A percentile compares a stretch with the other conserved stretches of the same genome.
These are phyloP conservation scores for Tylopilus vinaceipallidus DNA, from an alignment of 768 basidiomycete genomes.

Conservation along the genomic window DNA sequence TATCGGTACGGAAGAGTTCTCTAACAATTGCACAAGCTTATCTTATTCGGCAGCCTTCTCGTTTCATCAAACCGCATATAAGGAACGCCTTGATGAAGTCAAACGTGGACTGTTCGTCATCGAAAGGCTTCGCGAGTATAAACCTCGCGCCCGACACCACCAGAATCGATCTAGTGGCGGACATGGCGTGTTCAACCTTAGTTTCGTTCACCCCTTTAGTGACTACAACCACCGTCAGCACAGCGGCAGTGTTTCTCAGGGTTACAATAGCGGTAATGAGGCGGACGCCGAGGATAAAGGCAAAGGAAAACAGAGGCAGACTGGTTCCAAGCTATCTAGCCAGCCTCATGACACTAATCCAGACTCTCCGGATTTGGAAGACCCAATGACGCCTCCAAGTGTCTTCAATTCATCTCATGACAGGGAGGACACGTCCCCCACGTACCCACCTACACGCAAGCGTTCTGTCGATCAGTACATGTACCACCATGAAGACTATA, in stretches of 20 bases:
- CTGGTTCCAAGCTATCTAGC: not conserved
- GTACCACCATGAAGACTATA: constrained; percentile 34
- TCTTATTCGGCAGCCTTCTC: constrained; percentile 48
- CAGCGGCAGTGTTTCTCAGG: constrained; percentile 18
- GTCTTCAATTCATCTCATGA: constrained; percentile 5
- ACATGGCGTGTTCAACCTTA: constrained; percentile 41
- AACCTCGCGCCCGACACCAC: constrained; percentile 42
- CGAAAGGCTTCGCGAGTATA: constrained; percentile 65
- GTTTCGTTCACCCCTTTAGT: constrained; percentile 34
- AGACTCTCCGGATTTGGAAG: constrained; percentile 14
- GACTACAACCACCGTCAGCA: constrained; percentile 36
- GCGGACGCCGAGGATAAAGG: constrained; percentile 31
- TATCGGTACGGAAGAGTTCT: constrained; percentile 38
- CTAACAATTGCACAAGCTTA: not conserved
- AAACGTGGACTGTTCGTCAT: constrained; percentile 53
- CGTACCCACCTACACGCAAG: constrained; percentile 39
- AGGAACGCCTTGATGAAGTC: constrained; percentile 65
- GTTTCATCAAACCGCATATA: constrained; percentile 77
- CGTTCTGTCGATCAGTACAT: constrained; percentile 18
- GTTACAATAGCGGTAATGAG: constrained; percentile 31
- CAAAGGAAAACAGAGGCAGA: constrained; percentile 29
- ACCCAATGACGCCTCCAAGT: constrained; percentile 6
- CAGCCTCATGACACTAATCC: constrained; percentile 2
- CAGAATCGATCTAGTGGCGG: constrained; percentile 33
- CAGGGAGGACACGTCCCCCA: constrained; percentile 23